phyloP scores from a whole-genome alignment of 805 yeast genomes.

The Metschnikowia sp. region DNA sequence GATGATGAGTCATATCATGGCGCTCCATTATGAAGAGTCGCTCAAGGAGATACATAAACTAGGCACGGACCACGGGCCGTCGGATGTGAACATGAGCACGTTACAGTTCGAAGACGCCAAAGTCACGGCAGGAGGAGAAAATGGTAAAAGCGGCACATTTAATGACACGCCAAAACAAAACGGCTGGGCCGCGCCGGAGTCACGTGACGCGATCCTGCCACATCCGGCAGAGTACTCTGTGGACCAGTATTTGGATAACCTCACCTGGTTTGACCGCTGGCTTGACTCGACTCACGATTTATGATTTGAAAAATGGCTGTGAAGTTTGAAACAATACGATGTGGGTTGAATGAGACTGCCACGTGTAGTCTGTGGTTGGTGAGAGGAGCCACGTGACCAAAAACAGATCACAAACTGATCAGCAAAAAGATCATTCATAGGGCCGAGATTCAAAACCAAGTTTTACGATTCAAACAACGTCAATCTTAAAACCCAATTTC shows the following conservation, averaged over 20 bases:
- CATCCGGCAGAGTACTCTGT: slow-evolving; percentile 5
- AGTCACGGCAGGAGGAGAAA: too few relatives aligned
- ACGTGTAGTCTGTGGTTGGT: too few relatives aligned
- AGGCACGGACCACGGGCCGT: slow-evolving; percentile 54
- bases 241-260: slow-evolving; percentile 35
- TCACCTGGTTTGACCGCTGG: slow-evolving; percentile 59
- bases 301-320: not conserved
- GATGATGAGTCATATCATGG: slow-evolving; percentile 49
- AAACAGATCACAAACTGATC: too few relatives aligned
- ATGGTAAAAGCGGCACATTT: too few relatives aligned
- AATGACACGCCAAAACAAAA: slow-evolving; percentile 1
- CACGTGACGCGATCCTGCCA: slow-evolving; percentile 3
- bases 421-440: too few relatives aligned
- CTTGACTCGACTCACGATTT: slow-evolving; percentile 26
- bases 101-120: slow-evolving; percentile 28
- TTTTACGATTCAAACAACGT: too few relatives aligned
- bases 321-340: too few relatives aligned
- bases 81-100: slow-evolving; percentile 43
- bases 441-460: too few relatives aligned
- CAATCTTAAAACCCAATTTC: too few relatives aligned
- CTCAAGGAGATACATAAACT: slow-evolving; percentile 31
- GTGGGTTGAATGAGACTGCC: too few relatives aligned
- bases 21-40: slow-evolving; percentile 44
- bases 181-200: slow-evolving; percentile 2
- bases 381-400: too few relatives aligned